These are phyloP conservation scores for Panaeolus cyanescens DNA, from an alignment of 768 basidiomycete genomes.

Conservation along the genomic window DNA sequence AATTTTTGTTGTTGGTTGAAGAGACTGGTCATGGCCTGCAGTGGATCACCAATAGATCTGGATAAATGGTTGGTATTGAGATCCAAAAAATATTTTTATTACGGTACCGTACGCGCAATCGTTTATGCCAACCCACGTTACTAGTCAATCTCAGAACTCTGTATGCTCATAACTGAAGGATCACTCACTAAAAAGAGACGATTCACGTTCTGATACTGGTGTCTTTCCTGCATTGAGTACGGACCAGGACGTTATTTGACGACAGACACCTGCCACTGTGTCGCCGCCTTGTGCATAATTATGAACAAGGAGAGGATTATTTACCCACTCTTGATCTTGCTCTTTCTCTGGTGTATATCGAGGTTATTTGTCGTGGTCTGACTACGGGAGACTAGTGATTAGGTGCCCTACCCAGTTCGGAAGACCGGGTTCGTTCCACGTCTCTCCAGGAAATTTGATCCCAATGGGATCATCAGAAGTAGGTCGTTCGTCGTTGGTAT, in stretches of 20 bases:
- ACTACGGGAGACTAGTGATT: constrained; percentile 45
- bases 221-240: constrained; percentile 35
- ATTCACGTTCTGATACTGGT: constrained; percentile 33
- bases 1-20: constrained; percentile 49
- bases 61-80: background rate
- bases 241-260: constrained; percentile 43
- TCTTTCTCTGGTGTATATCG: constrained; percentile 28
- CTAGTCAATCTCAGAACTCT: no score
- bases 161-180: background rate
- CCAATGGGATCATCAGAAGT: constrained; percentile 48
- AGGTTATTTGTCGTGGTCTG: no score
- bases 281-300: constrained; percentile 61
- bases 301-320: constrained; percentile 48
- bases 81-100: background rate
- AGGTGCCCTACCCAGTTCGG: constrained; percentile 70
- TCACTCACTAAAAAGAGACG: constrained; percentile 49
- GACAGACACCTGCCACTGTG: constrained; percentile 38
- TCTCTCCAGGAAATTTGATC: constrained; percentile 47
- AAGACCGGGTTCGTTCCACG: constrained; percentile 44
- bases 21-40: constrained; percentile 30
- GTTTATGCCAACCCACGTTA: constrained; percentile 71
- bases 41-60: constrained; percentile 20
- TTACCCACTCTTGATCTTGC: constrained; percentile 30
- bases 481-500: constrained; percentile 28
- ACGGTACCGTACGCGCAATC: constrained; percentile 51